Percentiles rank a stretch among this genome's conserved stretches.
Conservation (phyloP, 2,329 filamentous ascomycete genomes). For the Epichloe hybrida region DNA sequence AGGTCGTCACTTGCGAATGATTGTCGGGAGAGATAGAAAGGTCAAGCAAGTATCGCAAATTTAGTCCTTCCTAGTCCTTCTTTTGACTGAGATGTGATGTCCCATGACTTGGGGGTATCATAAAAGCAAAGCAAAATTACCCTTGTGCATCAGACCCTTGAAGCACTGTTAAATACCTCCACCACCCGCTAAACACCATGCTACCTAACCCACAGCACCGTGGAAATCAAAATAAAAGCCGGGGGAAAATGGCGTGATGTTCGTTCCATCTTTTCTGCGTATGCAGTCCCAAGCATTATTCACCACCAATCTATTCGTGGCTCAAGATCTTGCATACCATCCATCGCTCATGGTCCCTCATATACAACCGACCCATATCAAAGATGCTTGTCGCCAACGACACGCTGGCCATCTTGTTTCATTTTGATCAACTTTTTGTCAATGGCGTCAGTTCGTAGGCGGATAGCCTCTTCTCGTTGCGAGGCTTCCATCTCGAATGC, state of each 20-base stretch:
- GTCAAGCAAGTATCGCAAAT: slow-evolving; percentile 21
- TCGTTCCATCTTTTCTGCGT: not conserved
- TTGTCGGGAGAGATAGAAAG: slow-evolving; percentile 46
- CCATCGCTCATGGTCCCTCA: not conserved
- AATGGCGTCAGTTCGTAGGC: slow-evolving; percentile 38
- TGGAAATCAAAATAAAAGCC: not conserved
- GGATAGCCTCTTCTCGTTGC: slow-evolving; percentile 38
- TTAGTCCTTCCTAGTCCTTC: not conserved
- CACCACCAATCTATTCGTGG: not conserved
- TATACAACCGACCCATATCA: not conserved
- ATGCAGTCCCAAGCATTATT: not conserved
- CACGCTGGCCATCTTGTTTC: slow-evolving; percentile 41
- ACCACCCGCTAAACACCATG: slow-evolving; percentile 1
- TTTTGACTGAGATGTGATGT: not conserved
- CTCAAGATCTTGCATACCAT: not conserved
- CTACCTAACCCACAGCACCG: not conserved
- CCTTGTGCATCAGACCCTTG: not conserved
- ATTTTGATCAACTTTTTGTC: slow-evolving; percentile 40
- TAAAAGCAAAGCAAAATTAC: slow-evolving; percentile 4
- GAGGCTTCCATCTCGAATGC: slow-evolving; percentile 43
- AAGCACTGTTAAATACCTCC: not conserved
- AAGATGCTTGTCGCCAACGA: slow-evolving; percentile 32
- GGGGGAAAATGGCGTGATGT: not conserved
- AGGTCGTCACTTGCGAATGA: slow-evolving; percentile 45
- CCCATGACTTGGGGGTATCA: not conserved